Conservation (phyloP, 352 stramenopile species). For the Pythium folliculosum region DNA sequence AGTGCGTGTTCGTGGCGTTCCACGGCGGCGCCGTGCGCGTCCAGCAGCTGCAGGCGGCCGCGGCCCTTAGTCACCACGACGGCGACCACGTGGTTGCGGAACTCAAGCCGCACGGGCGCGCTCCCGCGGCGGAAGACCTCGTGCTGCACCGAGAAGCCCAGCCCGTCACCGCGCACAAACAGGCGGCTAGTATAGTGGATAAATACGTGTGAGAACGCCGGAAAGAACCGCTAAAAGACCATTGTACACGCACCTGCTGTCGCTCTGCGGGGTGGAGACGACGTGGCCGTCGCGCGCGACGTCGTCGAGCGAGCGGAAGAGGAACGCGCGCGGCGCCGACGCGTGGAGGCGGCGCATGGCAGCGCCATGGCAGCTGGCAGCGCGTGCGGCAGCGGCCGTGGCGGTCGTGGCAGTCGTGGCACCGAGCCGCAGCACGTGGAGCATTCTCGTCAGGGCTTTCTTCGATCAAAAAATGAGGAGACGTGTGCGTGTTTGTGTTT, state of each 20-base stretch:
- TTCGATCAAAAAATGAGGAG: not conserved
- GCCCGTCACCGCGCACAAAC: constrained; percentile 67
- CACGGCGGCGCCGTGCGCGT: constrained; percentile 39
- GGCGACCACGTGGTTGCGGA: constrained; percentile 78
- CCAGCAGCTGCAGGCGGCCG: constrained; percentile 53
- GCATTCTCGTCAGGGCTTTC: not conserved
- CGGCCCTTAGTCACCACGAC: constrained; percentile 65
- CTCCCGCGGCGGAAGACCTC: constrained; percentile 48
- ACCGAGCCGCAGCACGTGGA: not conserved
- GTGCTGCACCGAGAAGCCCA: constrained; percentile 78
- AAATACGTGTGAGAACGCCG: too few species aligned
- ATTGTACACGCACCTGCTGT: constrained; percentile 48
- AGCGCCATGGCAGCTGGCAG: too few species aligned
- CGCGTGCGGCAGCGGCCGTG: not conserved
- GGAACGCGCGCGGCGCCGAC: constrained; percentile 39
- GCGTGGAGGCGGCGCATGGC: constrained; percentile 34
- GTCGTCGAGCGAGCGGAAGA: constrained; percentile 59
- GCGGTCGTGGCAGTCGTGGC: not conserved
- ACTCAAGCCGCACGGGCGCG: constrained; percentile 52
- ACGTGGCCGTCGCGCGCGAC: constrained; percentile 43
- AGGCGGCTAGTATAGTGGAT: constrained; percentile 42
- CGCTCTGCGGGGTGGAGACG: constrained; percentile 44
- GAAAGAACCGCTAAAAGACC: not conserved
- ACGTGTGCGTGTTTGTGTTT: constrained; percentile 16
- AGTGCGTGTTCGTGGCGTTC: constrained; percentile 43